These are phyloP conservation scores for Rhodotorula mucilaginosa DNA, from an alignment of 1,284 basidiomycete genomes.

Conservation along the genomic window DNA sequence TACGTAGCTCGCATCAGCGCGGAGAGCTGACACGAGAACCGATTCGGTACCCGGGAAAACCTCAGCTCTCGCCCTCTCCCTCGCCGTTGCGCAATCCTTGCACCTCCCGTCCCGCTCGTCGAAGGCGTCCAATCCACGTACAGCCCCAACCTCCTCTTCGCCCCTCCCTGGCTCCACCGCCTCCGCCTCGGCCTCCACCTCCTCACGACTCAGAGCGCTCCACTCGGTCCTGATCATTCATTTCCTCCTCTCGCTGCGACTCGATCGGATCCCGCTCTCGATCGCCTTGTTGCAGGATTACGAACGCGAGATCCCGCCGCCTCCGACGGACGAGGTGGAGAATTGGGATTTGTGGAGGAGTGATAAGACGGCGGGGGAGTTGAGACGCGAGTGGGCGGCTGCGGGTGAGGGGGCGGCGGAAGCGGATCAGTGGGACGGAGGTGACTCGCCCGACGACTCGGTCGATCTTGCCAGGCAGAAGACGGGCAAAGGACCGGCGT, in stretches of 20 bases:
- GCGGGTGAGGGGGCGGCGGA: neutral
- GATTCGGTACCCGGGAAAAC: too few relatives aligned
- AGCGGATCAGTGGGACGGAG: neutral
- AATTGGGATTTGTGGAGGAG: conserved; percentile 38
- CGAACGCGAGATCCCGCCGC: conserved; percentile 20
- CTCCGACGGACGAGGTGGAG: conserved; percentile 27
- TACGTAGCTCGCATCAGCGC: too few relatives aligned
- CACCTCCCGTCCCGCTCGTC: conserved; percentile 1
- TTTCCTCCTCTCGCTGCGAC: conserved; percentile 30
- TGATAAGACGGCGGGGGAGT: conserved; percentile 29
- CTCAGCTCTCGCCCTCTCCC: conserved; percentile 23
- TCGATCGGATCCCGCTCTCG: conserved; percentile 20
- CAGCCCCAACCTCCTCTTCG: too few relatives aligned
- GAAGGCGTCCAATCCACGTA: too few relatives aligned
- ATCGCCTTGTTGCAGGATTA: conserved; percentile 25
- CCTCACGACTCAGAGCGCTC: conserved; percentile 24
- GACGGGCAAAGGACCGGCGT: too few relatives aligned
- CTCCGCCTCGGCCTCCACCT: conserved; percentile 2
- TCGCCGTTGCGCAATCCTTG: conserved; percentile 20
- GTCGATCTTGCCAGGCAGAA: too few relatives aligned
- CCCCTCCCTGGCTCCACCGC: neutral
- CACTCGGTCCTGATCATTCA: conserved; percentile 34
- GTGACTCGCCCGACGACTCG: neutral
- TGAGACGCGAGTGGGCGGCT: conserved; percentile 16
- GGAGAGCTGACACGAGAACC: too few relatives aligned